phyloP scores from a whole-genome alignment of 2,329 filamentous ascomycete species.

The Pseudogymnoascus sp. region DNA sequence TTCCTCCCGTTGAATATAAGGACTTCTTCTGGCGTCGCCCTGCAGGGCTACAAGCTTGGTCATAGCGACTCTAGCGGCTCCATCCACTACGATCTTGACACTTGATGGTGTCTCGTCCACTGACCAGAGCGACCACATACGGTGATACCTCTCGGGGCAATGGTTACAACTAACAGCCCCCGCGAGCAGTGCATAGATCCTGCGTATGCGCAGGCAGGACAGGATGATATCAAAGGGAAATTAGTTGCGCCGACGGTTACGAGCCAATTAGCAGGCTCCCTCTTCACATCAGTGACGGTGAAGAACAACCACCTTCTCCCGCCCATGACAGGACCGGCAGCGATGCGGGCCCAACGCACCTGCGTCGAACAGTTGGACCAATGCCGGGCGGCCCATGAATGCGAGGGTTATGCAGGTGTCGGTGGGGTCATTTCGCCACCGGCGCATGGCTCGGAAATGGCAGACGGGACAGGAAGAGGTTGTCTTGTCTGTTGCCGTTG shows the following conservation, averaged over 20 bases:
- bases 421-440: slow-evolving; percentile 3
- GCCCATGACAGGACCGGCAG: background rate
- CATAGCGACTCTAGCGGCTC: slow-evolving; percentile 3
- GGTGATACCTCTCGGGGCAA: background rate
- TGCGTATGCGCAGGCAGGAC: background rate
- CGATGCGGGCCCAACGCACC: background rate
- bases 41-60: slow-evolving; percentile 6
- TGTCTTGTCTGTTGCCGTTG: background rate
- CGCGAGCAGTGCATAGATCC: background rate
- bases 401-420: background rate
- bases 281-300: background rate
- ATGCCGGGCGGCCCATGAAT: background rate
- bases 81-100: slow-evolving; percentile 6
- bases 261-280: background rate
- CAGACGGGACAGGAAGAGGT: background rate
- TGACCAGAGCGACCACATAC: background rate
- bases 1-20: background rate
- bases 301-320: background rate
- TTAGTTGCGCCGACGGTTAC: background rate
- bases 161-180: background rate
- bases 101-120: background rate
- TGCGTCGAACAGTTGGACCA: slow-evolving; percentile 5
- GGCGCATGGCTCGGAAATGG: background rate
- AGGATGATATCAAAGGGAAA: background rate
- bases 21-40: background rate